Conservation (phyloP, 169 alveolate species). For the Eimeria acervulina region DNA sequence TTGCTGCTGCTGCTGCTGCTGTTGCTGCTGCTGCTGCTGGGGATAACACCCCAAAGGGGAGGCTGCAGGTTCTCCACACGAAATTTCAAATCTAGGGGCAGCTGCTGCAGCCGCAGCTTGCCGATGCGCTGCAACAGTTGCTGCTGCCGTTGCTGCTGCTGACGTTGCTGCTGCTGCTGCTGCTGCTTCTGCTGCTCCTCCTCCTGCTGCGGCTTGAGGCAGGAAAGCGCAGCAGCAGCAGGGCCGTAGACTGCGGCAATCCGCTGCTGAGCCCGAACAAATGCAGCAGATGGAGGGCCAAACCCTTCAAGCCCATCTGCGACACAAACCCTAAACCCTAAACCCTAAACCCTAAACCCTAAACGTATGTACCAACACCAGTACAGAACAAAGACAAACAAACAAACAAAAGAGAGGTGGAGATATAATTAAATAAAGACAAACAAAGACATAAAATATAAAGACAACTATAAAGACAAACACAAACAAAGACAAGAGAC, state of each 20-base stretch:
- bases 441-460: no score
- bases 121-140: background rate
- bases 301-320: background rate
- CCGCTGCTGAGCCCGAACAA: background rate
- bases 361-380: background rate
- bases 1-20: slow-evolving; percentile 6
- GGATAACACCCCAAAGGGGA: background rate
- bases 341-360: no score
- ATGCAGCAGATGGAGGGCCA: background rate
- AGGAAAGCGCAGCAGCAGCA: background rate
- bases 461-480: no score
- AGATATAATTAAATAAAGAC: background rate
- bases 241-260: background rate
- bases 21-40: background rate
- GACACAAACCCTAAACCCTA: background rate
- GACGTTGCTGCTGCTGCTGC: background rate
- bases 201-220: background rate
- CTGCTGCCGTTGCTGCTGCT: slow-evolving; percentile 27
- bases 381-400: background rate
- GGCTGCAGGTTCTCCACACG: background rate
- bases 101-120: slow-evolving; percentile 27
- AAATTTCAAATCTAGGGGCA: background rate
- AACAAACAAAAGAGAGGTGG: no score
- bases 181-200: background rate
- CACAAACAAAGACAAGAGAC: no score